Evolutionary conservation across 306 rosid species (phyloP), one percentile per base, ranked within the genome.

Genomic region (Prunus salicina): DNA sequence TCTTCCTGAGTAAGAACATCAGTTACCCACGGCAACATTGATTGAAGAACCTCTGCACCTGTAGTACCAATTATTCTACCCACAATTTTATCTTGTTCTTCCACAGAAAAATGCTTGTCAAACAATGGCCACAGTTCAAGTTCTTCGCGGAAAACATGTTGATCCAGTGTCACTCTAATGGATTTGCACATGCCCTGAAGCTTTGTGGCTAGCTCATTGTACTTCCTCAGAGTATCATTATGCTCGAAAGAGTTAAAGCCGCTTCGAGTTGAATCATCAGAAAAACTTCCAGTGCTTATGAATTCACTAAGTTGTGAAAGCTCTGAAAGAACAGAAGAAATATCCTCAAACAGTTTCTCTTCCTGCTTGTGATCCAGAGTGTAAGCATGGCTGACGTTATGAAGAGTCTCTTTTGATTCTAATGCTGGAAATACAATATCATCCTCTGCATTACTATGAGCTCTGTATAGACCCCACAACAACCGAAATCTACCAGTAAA

Each of bases 131-230:
- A 93, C 78, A 93, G 84, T 79, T 93, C 98, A 12, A 81, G 89
- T 84, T 93, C 98, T 86, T 93, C 98, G 76, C 98, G 86, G 76
- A 83, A 90, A 81, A 93, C 87, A 85, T 93, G 98, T 74, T 93
- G 96, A 86, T 93, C 98, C 72, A 93, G 78, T 61, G 98, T 79
- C 75, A 93, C 96, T 79, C 96, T 83, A 72, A 93, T 45, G 79
- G 98, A 93, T 85, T 93, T 93, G 86, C 94, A 93, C 98, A 93
- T 93, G 78, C 98, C 96, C 83, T 90, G 98, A 83, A 93, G 96
- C 91, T 90, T 90, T 19, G 88, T 81, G 56, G 84, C 75, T 8
- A 84, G 83, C 76, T 81, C 88, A 71, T 58, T 72, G 34, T 84
- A 84, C 55, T 78, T 78, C 67, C 70, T 82, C 34, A 71, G 27